Evolutionary conservation across 306 rosid species (phyloP).

Genomic region (Lithocarpus polystachyus): DNA sequence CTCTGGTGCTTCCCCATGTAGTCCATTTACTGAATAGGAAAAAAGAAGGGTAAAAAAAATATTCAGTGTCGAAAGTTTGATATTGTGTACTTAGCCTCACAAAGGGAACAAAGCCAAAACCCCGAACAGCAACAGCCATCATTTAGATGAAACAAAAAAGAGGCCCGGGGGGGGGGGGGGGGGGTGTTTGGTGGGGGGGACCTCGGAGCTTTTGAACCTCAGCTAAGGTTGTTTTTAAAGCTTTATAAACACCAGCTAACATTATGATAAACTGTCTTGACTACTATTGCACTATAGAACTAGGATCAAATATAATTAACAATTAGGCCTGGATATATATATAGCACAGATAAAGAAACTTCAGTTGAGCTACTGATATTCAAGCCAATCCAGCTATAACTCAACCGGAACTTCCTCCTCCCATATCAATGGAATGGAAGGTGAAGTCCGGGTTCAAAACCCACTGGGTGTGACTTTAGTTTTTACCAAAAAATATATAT

Average conservation of each 20-base stretch:
- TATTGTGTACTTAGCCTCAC: background rate
- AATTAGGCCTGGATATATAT: background rate
- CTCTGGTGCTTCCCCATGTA: constrained; percentile 26
- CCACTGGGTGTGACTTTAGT: no score
- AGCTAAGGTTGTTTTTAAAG: background rate
- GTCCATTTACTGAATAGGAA: constrained; percentile 35
- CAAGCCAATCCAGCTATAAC: no score
- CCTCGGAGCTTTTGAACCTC: background rate
- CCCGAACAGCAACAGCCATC: background rate
- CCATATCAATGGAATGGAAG: no score
- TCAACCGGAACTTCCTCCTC: no score
- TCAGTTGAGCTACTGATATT: no score
- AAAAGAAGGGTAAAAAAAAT: background rate
- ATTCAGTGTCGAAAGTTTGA: background rate
- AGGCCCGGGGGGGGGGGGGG: no score
- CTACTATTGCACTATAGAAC: background rate
- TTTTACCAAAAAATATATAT: no score
- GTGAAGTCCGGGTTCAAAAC: no score
- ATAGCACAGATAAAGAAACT: no score
- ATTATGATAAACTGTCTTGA: background rate
- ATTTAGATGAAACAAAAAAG: background rate
- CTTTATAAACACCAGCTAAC: background rate
- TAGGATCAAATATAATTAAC: background rate
- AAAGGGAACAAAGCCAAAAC: background rate
- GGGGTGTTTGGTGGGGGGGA: no score